Evolutionary conservation across 371 early-diverging fungal genomes (phyloP).

Genomic region (Actinomortierella ambigua): DNA sequence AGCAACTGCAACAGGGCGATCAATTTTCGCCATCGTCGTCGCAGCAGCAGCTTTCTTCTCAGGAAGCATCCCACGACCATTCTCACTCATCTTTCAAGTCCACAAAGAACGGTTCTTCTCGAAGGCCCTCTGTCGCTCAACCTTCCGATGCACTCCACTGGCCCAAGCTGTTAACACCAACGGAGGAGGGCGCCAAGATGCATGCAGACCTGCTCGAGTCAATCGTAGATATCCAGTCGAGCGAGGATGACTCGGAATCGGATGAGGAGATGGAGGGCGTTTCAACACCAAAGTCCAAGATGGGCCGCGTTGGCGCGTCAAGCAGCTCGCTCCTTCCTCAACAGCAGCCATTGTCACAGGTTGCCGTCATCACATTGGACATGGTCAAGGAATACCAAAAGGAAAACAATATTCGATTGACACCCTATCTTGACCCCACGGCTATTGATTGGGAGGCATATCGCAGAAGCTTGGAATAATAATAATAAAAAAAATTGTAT

Average conservation of each 20-base stretch:
- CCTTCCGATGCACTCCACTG: too few species aligned
- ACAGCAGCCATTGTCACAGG: constrained; percentile 7
- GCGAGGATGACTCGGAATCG: background rate
- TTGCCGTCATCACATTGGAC: constrained; percentile 36
- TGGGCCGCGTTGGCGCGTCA: background rate
- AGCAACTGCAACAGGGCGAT: constrained; percentile 23
- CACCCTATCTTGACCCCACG: constrained; percentile 28
- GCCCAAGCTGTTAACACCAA: too few species aligned
- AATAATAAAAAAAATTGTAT: background rate
- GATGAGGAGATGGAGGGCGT: background rate
- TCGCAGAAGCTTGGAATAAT: background rate
- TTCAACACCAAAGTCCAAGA: background rate
- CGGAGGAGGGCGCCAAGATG: too few species aligned
- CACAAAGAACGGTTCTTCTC: too few species aligned
- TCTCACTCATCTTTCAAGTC: too few species aligned
- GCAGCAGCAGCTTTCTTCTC: too few species aligned
- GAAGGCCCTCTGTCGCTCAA: too few species aligned
- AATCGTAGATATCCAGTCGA: background rate
- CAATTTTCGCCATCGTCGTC: constrained; percentile 1
- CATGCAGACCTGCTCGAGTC: too few species aligned
- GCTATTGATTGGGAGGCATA: constrained; percentile 39
- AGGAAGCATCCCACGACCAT: too few species aligned
- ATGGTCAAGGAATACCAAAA: constrained; percentile 41
- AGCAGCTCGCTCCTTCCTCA: constrained; percentile 3
- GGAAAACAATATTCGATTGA: constrained; percentile 31